A percentile compares a stretch with the other conserved stretches of the same genome.
Evolutionary conservation across 495 filamentous ascomycete species (phyloP).

Genomic region (Xylaria bambusicola): DNA sequence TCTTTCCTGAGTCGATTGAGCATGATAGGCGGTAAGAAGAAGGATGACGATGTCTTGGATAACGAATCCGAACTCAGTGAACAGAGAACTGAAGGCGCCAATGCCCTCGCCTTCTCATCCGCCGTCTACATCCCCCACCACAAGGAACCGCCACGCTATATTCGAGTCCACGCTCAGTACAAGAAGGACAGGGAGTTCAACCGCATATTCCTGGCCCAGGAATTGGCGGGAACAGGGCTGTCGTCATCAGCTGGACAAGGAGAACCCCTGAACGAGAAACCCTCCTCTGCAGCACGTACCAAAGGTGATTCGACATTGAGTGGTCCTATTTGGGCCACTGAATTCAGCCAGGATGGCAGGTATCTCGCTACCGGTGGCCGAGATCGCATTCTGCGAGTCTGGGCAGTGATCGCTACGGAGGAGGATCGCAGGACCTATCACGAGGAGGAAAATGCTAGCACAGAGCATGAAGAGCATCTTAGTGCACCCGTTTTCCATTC

Average conservation of each 20-base stretch:
- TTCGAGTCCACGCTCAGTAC: constrained; percentile 76
- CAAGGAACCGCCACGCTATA: constrained; percentile 88
- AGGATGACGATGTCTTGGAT: constrained; percentile 60
- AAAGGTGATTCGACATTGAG: constrained; percentile 38
- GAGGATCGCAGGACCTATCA: constrained; percentile 75
- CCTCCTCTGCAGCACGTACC: constrained; percentile 30
- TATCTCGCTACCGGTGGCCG: constrained; percentile 89
- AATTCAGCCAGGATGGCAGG: constrained; percentile 90
- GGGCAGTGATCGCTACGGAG: constrained; percentile 81
- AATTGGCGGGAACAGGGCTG: constrained; percentile 60
- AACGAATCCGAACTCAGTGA: constrained; percentile 74
- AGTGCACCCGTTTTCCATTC: constrained; percentile 90
- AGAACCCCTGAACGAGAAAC: constrained; percentile 36
- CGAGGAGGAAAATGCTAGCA: constrained; percentile 64
- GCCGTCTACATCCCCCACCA: constrained; percentile 86
- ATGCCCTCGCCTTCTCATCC: constrained; percentile 76
- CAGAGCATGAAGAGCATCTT: constrained; percentile 60
- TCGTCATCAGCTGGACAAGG: not conserved
- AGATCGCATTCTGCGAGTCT: constrained; percentile 83
- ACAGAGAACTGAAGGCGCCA: constrained; percentile 71
- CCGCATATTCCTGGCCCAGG: constrained; percentile 87
- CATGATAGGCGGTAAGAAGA: constrained; percentile 80
- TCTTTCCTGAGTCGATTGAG: constrained; percentile 83
- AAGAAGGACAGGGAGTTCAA: constrained; percentile 85
- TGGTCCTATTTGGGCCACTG: constrained; percentile 84